Evolutionary conservation across 2,329 filamentous ascomycete species (phyloP), one percentile per base, ranked within the genome.

Genomic region (Cercospora sp.): DNA sequence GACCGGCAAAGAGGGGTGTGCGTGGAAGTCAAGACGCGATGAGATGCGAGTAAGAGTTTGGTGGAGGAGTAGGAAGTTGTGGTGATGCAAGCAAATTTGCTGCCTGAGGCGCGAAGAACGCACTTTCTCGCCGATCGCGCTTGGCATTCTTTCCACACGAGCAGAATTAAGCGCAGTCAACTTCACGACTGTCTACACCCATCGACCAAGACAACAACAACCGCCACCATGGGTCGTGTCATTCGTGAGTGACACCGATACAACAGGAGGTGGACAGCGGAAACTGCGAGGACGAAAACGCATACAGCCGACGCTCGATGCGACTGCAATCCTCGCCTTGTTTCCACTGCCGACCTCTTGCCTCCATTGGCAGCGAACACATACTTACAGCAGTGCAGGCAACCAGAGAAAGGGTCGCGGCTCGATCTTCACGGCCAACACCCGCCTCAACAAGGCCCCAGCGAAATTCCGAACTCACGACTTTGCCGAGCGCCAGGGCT

Each of bases 381-480:
- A 59, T 64, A 64, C 62, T 64, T 58, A 64, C 62, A 59, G 31
- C 51, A 59, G 91, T 79, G 91, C 91, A 81, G 86, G 89, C 80
- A 92, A 91, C 84, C 90, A 92, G 87, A 89, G 76, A 73, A 89
- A 90, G 85, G 88, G 90, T 82, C 89, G 90, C 83, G 90, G 90
- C 82, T 90, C 88, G 77, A 91, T 92, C 84, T 92, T 92, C 86
- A 91, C 87, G 61, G 76, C 76, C 66, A 71, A 78, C 74, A 77
- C 75, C 68, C 73, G 75, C 85, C 89, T 98, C 81, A 94, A 95
- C 88, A 97, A 98, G 90, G 89, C 90, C 74, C 91, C 92, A 75
- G 92, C 94, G 81, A 91, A 97, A 86, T 98, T 99, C 91, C 89
- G 95, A 85, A 92, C 89, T 78, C 92, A 97, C 89, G 95, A 99